These are phyloP conservation scores for Trametes cubensis DNA, from an alignment of 768 basidiomycete species.

Conservation along the genomic window DNA sequence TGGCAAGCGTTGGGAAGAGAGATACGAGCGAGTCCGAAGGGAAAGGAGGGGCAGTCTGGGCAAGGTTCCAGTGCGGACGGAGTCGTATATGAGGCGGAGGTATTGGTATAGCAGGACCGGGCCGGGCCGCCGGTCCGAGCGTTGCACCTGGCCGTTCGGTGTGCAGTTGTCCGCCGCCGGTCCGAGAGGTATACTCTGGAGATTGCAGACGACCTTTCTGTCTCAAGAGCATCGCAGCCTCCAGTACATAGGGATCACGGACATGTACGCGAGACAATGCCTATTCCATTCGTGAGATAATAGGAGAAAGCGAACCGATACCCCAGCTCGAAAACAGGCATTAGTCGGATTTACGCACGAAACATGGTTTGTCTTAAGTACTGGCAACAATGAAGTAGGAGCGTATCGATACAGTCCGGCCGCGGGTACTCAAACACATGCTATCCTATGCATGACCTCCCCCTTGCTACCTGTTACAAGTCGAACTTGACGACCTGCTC, in stretches of 20 bases:
- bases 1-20: neutral
- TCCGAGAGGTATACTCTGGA: neutral
- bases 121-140: slow-evolving; percentile 1
- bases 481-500: slow-evolving; percentile 80
- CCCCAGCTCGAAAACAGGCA: no score
- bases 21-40: neutral
- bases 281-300: no score
- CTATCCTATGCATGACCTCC: no score
- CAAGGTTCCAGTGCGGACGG: neutral
- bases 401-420: neutral
- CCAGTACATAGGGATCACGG: no score
- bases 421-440: neutral
- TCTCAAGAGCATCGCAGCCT: no score
- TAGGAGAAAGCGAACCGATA: no score
- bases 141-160: neutral
- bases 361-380: neutral
- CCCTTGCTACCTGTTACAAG: slow-evolving; percentile 34
- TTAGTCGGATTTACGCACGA: no score
- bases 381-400: neutral
- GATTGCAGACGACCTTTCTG: no score
- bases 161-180: neutral
- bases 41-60: slow-evolving; percentile 1
- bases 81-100: slow-evolving; percentile 1
- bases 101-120: neutral
- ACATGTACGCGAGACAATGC: no score